Evolutionary conservation across 148 eudicot genomes (phyloP), one percentile per base, ranked within the genome.

Genomic region (Rhododendron vialii): DNA sequence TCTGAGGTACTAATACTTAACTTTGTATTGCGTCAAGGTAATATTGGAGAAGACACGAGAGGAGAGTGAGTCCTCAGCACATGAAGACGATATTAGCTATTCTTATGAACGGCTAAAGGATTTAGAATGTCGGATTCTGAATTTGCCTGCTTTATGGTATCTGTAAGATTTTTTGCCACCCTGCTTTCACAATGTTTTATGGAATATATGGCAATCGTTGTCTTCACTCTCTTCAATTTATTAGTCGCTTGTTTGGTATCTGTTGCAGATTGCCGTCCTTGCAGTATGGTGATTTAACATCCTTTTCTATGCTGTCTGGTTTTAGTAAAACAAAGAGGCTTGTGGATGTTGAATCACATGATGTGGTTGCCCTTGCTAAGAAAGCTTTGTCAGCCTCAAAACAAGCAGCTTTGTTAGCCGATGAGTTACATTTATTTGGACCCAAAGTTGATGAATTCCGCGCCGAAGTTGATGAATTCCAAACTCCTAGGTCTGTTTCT

Each of bases 371-470:
- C 83, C 96, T 93, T 87, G 98, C 99, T 80, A 88, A 91, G 81
- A 92, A 95, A 93, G 98, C 99, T 89, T 93, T 95, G 89, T 91
- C 92, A 82, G 98, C 99, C 86, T 94, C 96, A 67, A 92, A 86
- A 89, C 87, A 91, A 87, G 98, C 98, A 36, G 89, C 89, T 45
- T 91, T 90, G 51, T 87, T 97, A 85, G 87, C 90, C 33, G 93
- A 92, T 83, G 86, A 89, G 82, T 85, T 90, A 33, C 86, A 87
- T 71, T 83, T 84, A 36, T 76, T 55, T 89, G 95, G 69, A 82
- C 81, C 85, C 83, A 89, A 89, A 88, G 45, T 88, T 78, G 90
- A 94, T 82, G 91, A 78, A 33, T 87, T 91, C 61, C 73, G 38
- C 45, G 83, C 88, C 82, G 88, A 89, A 88, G 45, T 89, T 82